Conservation (phyloP, 257 asterid genomes). For the Jasminum sambac region DNA sequence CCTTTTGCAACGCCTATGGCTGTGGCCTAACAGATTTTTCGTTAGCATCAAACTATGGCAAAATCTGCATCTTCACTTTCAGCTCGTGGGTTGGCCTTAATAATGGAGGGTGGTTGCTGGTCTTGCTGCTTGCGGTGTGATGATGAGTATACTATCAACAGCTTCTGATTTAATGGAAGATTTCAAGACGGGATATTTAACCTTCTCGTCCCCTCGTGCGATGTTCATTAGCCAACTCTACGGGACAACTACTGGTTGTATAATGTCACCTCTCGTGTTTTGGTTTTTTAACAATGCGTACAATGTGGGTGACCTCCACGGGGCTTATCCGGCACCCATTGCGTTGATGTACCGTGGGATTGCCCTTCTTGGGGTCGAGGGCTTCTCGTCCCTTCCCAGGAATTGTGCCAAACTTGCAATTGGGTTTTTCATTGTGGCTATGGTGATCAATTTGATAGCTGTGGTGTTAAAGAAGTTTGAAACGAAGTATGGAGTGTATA, state of each 20-base stretch:
- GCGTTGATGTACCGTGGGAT: constrained; percentile 54
- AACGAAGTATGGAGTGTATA: constrained; percentile 38
- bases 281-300: constrained; percentile 67
- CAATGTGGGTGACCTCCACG: constrained; percentile 42
- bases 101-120: constrained; percentile 71
- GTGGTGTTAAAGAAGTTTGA: constrained; percentile 37
- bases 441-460: constrained; percentile 24
- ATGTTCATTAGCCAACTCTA: constrained; percentile 62
- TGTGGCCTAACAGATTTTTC: constrained; percentile 77
- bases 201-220: constrained; percentile 59
- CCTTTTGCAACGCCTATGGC: constrained; percentile 76
- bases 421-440: constrained; percentile 36
- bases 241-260: constrained; percentile 60
- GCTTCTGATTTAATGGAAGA: constrained; percentile 72
- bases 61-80: constrained; percentile 54
- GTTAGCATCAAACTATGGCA: constrained; percentile 71
- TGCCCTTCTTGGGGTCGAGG: constrained; percentile 60
- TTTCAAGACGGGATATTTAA: constrained; percentile 65
- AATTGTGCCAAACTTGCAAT: constrained; percentile 49
- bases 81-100: constrained; percentile 64
- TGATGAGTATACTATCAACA: constrained; percentile 67
- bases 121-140: constrained; percentile 63
- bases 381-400: constrained; percentile 58
- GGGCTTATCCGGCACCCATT: constrained; percentile 56
- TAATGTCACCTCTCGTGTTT: constrained; percentile 49